Evolutionary conservation across 164 flowering plant species (phyloP), one percentile per base, ranked within the genome.

Genomic region (Brasenia schreberi): DNA sequence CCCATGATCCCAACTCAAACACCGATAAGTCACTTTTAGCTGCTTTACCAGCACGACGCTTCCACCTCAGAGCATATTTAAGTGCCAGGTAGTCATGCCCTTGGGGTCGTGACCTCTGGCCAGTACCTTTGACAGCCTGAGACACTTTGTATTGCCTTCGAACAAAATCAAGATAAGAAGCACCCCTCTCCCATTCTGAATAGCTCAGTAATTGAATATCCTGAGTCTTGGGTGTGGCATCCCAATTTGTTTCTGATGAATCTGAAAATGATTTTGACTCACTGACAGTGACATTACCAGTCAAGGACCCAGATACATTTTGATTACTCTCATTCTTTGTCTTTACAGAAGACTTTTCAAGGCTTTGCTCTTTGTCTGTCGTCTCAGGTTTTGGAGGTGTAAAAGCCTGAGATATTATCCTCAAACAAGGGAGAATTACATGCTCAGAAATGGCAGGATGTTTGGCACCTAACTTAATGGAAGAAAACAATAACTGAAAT

Each of bases 371-470:
- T 75, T 86, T 90, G 64, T 90, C 94, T 43, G 69, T 61, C 6
- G 82, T 61, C 62, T 95, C 96, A 79, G 97, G 84, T 75, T 89
- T 95, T 75, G 99, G 99, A 64, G 97, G 99, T 65, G 97, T 95
- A 73, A 98, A 92, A 56, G 99, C 96, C 74, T 83, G 94, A 71
- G 92, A 87, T 71, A 89, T 76, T 67, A 95, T 88, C 78, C 91
- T 86, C 69, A 95, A 77, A 71, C 99, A 95, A 43, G 99, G 97
- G 70, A 92, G 91, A 72, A 95, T 92, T 18, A 95, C 85, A 79
- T 95, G 87, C 80, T 95, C 99, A 18, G 99, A 85, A 64, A 95
- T 87, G 4, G 96, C 92, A 77, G 99, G 99, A 87, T 95, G 99
- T 63, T 82, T 85, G 56, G 92, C 92, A 52, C 99, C 98, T 76